phyloP scores from a whole-genome alignment of 2,329 filamentous ascomycete species.

The Stagonosporopsis vannaccii region DNA sequence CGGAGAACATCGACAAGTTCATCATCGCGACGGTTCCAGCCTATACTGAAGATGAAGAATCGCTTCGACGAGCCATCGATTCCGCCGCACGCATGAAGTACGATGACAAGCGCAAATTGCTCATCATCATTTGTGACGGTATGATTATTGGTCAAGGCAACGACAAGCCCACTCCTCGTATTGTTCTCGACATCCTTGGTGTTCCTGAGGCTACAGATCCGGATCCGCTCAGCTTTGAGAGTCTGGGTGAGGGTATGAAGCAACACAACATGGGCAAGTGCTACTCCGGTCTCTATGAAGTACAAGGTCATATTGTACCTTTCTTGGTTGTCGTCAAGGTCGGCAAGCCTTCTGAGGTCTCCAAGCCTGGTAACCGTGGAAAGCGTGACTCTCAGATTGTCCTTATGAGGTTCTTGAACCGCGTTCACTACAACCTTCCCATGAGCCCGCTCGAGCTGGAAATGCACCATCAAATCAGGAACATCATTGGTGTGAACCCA shows the following conservation, averaged over 20 bases:
- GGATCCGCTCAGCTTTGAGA: constrained; percentile 95
- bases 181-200: constrained; percentile 95
- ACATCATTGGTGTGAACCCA: constrained; percentile 98
- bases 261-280: constrained; percentile 99
- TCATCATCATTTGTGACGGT: constrained; percentile 92
- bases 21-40: constrained; percentile 97
- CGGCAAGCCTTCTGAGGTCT: constrained; percentile 80
- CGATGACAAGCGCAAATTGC: constrained; percentile 96
- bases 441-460: constrained; percentile 98
- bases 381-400: constrained; percentile 99
- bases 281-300: constrained; percentile 97
- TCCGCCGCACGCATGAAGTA: constrained; percentile 95
- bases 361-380: constrained; percentile 86
- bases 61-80: constrained; percentile 93
- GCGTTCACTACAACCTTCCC: constrained; percentile 93
- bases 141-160: constrained; percentile 99
- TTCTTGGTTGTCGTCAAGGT: constrained; percentile 98
- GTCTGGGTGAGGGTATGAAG: constrained; percentile 91
- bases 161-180: constrained; percentile 91
- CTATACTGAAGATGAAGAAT: constrained; percentile 98
- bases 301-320: constrained; percentile 96
- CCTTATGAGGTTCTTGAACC: constrained; percentile 98
- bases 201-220: constrained; percentile 94
- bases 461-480: constrained; percentile 98
- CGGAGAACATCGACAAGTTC: constrained; percentile 98